A percentile compares a stretch with the other conserved stretches of the same genome.
phyloP scores from a whole-genome alignment of 106 monocot genomes.

The Alisma plantagoaquatica region DNA sequence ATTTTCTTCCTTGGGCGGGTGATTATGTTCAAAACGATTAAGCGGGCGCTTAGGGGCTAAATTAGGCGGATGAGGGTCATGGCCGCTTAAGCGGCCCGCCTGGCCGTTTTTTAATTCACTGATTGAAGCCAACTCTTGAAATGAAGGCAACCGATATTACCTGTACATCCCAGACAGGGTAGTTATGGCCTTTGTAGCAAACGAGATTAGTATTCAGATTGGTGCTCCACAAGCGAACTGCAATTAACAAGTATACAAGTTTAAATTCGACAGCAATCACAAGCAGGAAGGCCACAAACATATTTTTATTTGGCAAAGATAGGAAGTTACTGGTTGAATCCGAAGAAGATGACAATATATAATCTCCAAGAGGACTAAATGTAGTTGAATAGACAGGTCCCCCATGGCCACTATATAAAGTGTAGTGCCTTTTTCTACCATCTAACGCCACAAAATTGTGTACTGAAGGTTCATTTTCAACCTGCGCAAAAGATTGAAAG shows the following conservation, averaged over 20 bases:
- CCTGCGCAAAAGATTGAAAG: conserved; percentile 45
- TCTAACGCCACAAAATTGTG: conserved; percentile 34
- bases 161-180: conserved; percentile 98
- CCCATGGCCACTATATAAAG: conserved; percentile 74
- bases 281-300: no score
- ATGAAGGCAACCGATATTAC: no score
- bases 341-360: conserved; percentile 84
- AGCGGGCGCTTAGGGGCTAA: no score
- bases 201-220: conserved; percentile 92
- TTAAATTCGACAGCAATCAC: no score
- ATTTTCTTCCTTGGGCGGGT: no score
- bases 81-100: no score
- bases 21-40: no score
- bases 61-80: no score
- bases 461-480: conserved; percentile 42
- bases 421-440: conserved; percentile 53
- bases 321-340: conserved; percentile 71
- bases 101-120: no score
- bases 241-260: conserved; percentile 18
- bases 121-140: no score
- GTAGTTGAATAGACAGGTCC: conserved; percentile 86
- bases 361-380: conserved; percentile 86
- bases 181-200: conserved; percentile 96
- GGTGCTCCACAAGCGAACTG: conserved; percentile 94
- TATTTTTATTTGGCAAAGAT: no score